phyloP scores from a whole-genome alignment of 352 stramenopile species.

The Plasmopara viticola region DNA sequence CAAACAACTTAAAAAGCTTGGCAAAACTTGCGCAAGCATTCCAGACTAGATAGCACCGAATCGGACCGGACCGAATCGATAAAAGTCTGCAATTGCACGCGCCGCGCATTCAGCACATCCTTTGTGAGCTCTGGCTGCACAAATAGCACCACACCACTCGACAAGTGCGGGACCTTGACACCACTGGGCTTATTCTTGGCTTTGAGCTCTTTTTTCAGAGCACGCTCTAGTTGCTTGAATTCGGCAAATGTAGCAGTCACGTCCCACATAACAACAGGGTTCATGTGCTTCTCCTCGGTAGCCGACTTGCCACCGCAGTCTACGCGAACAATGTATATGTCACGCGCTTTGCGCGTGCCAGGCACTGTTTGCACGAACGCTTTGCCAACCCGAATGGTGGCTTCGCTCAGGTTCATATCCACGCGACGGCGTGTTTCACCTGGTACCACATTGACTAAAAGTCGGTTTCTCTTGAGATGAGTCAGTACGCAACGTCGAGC shows the following conservation, averaged over 20 bases:
- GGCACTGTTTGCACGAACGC: conserved; percentile 42
- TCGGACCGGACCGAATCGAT: conserved; percentile 43
- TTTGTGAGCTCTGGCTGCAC: conserved; percentile 58
- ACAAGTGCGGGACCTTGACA: conserved; percentile 54
- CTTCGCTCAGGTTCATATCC: conserved; percentile 42
- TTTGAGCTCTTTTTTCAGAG: conserved; percentile 61
- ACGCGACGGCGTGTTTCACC: conserved; percentile 48
- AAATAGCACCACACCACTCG: conserved; percentile 58
- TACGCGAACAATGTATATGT: conserved; percentile 73
- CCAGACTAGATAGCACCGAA: conserved; percentile 34
- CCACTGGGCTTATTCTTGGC: conserved; percentile 38
- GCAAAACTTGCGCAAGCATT: conserved; percentile 68
- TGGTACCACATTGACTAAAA: conserved; percentile 48
- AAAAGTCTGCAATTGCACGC: conserved; percentile 54
- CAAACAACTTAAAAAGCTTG: conserved; percentile 46
- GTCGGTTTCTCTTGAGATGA: conserved; percentile 32
- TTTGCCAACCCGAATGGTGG: conserved; percentile 74
- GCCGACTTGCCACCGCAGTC: conserved; percentile 41
- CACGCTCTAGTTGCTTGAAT: conserved; percentile 64
- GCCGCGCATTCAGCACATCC: conserved; percentile 60
- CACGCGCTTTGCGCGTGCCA: conserved; percentile 34
- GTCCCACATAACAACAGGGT: conserved; percentile 81
- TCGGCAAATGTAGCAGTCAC: conserved; percentile 70
- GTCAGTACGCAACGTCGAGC: conserved; percentile 38
- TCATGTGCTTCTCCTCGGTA: conserved; percentile 70